phyloP scores from a whole-genome alignment of 495 filamentous ascomycete species.

The Eremomyces bilateralis region DNA sequence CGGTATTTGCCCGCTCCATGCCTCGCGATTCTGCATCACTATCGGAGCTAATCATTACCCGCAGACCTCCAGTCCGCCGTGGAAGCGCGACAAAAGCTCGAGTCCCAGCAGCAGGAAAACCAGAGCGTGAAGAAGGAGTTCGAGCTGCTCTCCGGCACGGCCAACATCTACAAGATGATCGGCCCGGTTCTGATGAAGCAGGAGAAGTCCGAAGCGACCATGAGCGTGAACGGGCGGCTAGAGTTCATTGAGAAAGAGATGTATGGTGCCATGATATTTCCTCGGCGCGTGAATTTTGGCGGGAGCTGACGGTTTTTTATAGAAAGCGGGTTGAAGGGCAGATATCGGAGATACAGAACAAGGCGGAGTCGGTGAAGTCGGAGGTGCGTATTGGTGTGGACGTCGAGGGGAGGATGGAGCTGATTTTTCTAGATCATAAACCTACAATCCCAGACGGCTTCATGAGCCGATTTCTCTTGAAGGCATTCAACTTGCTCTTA shows the following conservation, averaged over 20 bases:
- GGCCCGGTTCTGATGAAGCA: constrained; percentile 90
- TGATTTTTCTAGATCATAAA: constrained; percentile 14
- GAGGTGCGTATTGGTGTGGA: constrained; percentile 26
- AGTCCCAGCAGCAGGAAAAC: constrained; percentile 88
- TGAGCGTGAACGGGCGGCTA: constrained; percentile 72
- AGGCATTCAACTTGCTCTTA: too few relatives aligned
- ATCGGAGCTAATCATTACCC: neutral
- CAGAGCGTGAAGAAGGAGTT: constrained; percentile 80
- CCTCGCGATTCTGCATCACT: neutral
- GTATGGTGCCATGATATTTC: constrained; percentile 26
- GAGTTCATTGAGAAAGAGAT: constrained; percentile 91
- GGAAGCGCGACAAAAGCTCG: constrained; percentile 72
- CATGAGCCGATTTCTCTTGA: too few relatives aligned
- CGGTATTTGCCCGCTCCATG: constrained; percentile 26
- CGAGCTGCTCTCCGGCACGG: constrained; percentile 45
- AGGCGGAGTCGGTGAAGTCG: constrained; percentile 59
- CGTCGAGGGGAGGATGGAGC: neutral
- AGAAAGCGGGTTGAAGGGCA: constrained; percentile 68
- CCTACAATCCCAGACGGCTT: constrained; percentile 14
- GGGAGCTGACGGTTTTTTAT: constrained; percentile 1
- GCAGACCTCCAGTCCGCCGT: constrained; percentile 59
- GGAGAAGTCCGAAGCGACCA: constrained; percentile 65
- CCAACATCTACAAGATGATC: constrained; percentile 86
- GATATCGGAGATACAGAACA: constrained; percentile 57
- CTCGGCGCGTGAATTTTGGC: constrained; percentile 1